Percentiles rank a stretch among this genome's conserved stretches.
These are phyloP conservation scores for Leptomonas pyrrhocoris DNA, from an alignment of 208 protist genomes.

Conservation along the genomic window DNA sequence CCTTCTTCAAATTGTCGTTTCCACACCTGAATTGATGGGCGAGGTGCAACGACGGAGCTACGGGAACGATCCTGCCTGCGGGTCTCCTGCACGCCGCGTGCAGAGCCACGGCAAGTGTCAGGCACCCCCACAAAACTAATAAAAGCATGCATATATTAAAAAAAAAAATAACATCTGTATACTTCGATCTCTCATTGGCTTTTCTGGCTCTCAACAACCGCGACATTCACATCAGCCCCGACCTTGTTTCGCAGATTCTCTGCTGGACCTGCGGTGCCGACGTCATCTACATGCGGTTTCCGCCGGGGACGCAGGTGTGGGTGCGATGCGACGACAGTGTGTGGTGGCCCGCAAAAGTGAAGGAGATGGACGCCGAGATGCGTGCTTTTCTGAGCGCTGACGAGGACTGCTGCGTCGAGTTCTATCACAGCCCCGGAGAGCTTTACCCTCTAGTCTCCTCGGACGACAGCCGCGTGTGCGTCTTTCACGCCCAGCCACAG, in stretches of 20 bases:
- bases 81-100: too few species aligned
- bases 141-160: too few species aligned
- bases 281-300: constrained; percentile 38
- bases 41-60: neutral
- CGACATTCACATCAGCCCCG: too few species aligned
- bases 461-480: constrained; percentile 31
- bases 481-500: constrained; percentile 40
- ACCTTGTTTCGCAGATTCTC: too few species aligned
- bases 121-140: too few species aligned
- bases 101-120: too few species aligned
- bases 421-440: constrained; percentile 74
- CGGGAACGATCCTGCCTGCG: neutral
- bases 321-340: constrained; percentile 80
- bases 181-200: too few species aligned
- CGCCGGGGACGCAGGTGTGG: constrained; percentile 62
- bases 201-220: too few species aligned
- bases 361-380: constrained; percentile 28
- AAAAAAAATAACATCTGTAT: too few species aligned
- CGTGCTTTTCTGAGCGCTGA: constrained; percentile 33
- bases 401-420: constrained; percentile 71
- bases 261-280: neutral
- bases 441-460: constrained; percentile 55
- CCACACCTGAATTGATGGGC: neutral
- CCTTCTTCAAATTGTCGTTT: neutral
- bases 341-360: constrained; percentile 81